Base-by-base conservation (phyloP, 257 asterid genomes). In the Nyctanthes arbortristis region DNA sequence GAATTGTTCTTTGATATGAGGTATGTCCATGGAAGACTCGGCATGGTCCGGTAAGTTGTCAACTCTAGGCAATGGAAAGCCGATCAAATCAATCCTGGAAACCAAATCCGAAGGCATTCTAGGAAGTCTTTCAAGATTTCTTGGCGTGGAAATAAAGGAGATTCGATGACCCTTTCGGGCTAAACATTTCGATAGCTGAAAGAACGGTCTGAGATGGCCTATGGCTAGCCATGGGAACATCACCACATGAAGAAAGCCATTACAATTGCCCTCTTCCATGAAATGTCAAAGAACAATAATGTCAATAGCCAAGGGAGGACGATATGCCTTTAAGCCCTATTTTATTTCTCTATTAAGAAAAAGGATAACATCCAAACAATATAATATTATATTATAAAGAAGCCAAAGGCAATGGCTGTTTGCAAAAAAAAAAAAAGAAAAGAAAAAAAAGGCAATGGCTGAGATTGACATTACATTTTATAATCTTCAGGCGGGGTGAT, bases 161-260 rank as follows among this genome's bases (percentile, higher is more conserved):
- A 92, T 70, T 31, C 43, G 76, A 29, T 90, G 98, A 29, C 98
- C 98, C 13, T 68, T 81, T 68, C 60, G 70, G 22, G 98, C 96
- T 61, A 92, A 77, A 81, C 61, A 66, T 73, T 72, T 80, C 14
- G 96, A 86, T 22, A 92, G 80, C 35, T 73, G 66, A 35, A 82
- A 70, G 70, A 90, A 92, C 16, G 98, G 98, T 60, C 80, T 81
- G 32, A 92, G 82, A 69, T 92, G 98, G 63, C 98, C 97, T 75
- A 88, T 81, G 75, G 97, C 97, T 37, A 92, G 77, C 98, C 97
- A 90, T 74, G 98, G 98, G 63, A 92, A 86, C 95, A 92, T 78
- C 57, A 90, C 96, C 43, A 90, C 71, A 75, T 92, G 97, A 54
- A 92, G 92, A 34, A 7, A 33, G 27, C 43, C 39, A 34, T 69